phyloP scores from a whole-genome alignment of 2,329 filamentous ascomycete species.

The Colletotrichum sp. region DNA sequence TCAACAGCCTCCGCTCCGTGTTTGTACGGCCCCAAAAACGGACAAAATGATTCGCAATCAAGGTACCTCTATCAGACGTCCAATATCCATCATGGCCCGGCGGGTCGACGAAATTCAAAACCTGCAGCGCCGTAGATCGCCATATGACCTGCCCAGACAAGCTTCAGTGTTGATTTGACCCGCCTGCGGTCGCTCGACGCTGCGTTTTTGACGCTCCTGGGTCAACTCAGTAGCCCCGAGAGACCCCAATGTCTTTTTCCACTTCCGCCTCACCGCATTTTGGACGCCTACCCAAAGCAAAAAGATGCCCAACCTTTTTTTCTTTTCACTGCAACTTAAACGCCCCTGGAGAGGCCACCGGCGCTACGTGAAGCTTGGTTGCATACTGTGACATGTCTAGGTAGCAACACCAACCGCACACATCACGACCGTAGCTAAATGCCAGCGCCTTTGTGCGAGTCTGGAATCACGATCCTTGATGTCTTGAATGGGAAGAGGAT shows the following conservation, averaged over 20 bases:
- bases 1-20: background rate
- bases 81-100: too few species aligned
- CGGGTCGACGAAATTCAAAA: too few species aligned
- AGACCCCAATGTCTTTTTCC: background rate
- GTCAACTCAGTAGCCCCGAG: accelerated
- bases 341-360: background rate
- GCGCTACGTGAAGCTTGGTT: too few species aligned
- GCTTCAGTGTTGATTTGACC: too few species aligned
- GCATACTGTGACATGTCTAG: too few species aligned
- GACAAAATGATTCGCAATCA: background rate
- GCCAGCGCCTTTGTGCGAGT: background rate
- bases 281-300: too few species aligned
- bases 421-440: background rate
- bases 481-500: background rate
- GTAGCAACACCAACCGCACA: background rate
- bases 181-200: too few species aligned
- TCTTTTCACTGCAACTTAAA: background rate
- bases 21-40: background rate
- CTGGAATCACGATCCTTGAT: background rate
- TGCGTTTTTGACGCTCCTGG: background rate
- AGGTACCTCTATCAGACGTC: too few species aligned
- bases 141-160: too few species aligned
- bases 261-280: too few species aligned
- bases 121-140: too few species aligned
- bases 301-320: too few species aligned